These are phyloP conservation scores for Neocucurbitaria cava DNA, from an alignment of 2,329 filamentous ascomycete genomes.

Conservation along the genomic window DNA sequence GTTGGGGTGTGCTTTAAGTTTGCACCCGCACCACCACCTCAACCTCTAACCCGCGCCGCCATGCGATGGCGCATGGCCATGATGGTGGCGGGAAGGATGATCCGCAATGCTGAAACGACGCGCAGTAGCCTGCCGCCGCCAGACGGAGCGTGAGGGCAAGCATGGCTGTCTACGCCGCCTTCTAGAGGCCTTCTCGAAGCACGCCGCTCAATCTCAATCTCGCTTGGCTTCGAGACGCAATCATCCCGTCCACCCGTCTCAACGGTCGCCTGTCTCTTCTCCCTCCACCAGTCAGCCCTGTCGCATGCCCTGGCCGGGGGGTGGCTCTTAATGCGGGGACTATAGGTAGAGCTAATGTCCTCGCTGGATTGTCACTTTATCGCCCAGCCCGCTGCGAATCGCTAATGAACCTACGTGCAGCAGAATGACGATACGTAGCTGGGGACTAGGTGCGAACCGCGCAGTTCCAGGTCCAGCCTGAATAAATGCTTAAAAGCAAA, in stretches of 20 bases:
- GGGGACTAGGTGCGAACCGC: conserved; percentile 7
- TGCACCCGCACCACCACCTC: conserved; percentile 4
- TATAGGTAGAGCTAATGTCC: conserved; percentile 22
- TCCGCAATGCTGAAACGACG: conserved; percentile 22
- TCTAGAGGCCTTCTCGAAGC: conserved; percentile 25
- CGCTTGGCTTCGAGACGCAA: conserved; percentile 22
- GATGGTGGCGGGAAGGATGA: conserved; percentile 25
- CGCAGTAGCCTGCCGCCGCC: conserved; percentile 20
- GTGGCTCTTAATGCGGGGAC: conserved; percentile 43
- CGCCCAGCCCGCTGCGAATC: conserved; percentile 15
- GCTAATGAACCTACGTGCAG: conserved; percentile 17
- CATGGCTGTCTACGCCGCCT: not conserved
- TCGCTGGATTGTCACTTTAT: conserved; percentile 27
- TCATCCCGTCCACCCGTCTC: conserved; percentile 34
- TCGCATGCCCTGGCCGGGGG: conserved; percentile 25
- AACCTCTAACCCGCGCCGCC: not conserved
- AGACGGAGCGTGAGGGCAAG: conserved; percentile 4
- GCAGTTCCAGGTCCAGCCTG: conserved; percentile 23
- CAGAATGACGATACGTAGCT: conserved; percentile 14
- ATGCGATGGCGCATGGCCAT: not conserved
- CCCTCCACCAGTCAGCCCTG: conserved; percentile 16
- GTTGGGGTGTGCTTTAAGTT: conserved; percentile 3
- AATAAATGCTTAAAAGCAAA: conserved; percentile 19
- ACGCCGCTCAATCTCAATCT: conserved; percentile 18
- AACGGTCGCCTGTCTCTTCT: conserved; percentile 29